Percentiles rank a stretch among this genome's conserved stretches.
These are phyloP conservation scores for Penicillium crystallinum DNA, from an alignment of 495 filamentous ascomycete genomes.

Conservation along the genomic window DNA sequence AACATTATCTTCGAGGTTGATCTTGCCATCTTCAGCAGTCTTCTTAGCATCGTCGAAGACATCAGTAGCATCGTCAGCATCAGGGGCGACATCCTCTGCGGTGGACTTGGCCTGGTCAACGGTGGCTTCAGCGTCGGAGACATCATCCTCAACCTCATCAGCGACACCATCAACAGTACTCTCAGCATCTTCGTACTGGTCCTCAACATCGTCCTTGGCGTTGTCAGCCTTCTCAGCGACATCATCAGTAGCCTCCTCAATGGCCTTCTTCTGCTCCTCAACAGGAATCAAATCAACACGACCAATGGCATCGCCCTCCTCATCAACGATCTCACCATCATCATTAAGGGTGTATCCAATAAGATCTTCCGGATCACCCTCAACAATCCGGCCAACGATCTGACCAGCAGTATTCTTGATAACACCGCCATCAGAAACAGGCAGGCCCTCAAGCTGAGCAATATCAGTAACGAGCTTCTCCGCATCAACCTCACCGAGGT, in stretches of 20 bases:
- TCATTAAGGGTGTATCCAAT: conserved; percentile 55
- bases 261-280: conserved; percentile 29
- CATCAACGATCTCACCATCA: conserved; percentile 59
- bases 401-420: conserved; percentile 53
- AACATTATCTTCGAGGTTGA: conserved; percentile 25
- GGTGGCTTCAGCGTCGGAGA: conserved; percentile 12
- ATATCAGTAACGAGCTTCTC: conserved; percentile 22
- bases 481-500: conserved; percentile 6
- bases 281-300: conserved; percentile 48
- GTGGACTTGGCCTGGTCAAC: conserved; percentile 12
- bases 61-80: conserved; percentile 15
- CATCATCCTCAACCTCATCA: conserved; percentile 26
- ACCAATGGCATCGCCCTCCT: conserved; percentile 59
- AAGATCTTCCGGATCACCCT: conserved; percentile 58
- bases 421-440: conserved; percentile 52
- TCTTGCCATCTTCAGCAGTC: conserved; percentile 12
- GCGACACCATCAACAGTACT: conserved; percentile 34
- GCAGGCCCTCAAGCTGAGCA: conserved; percentile 49
- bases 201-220: conserved; percentile 20
- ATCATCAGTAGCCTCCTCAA: conserved; percentile 17
- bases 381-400: conserved; percentile 51
- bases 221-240: conserved; percentile 8
- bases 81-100: conserved; percentile 11
- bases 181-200: conserved; percentile 37
- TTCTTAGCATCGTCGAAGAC: conserved; percentile 12